phyloP scores from a whole-genome alignment of 1,139 yeast genomes.

The Pichia sp. region DNA sequence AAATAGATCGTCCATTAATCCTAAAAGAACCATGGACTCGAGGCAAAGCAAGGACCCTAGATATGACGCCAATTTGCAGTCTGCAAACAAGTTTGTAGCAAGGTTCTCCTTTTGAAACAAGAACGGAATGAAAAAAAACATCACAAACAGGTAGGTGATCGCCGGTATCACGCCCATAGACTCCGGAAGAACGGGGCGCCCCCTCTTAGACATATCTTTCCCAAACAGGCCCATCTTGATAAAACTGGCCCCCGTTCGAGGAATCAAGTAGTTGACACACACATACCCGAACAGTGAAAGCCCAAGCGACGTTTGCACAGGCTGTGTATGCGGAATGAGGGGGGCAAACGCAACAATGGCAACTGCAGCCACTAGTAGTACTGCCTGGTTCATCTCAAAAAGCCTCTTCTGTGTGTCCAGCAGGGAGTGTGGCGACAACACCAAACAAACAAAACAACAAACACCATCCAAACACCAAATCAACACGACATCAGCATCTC shows the following conservation, averaged over 20 bases:
- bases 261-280: constrained; percentile 54
- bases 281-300: constrained; percentile 62
- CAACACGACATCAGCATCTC: too few species aligned
- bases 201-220: constrained; percentile 66
- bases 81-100: constrained; percentile 24
- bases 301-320: constrained; percentile 39
- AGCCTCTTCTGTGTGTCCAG: too few species aligned
- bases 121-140: constrained; percentile 85
- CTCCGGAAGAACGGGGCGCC: constrained; percentile 76
- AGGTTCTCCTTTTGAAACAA: constrained; percentile 61
- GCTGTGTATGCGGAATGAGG: constrained; percentile 18
- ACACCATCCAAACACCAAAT: too few species aligned
- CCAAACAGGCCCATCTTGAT: constrained; percentile 77
- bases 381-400: not conserved
- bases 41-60: constrained; percentile 77
- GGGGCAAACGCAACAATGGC: not conserved
- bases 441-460: too few species aligned
- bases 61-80: constrained; percentile 68
- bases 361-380: not conserved
- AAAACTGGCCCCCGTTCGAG: constrained; percentile 59
- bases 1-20: constrained; percentile 88
- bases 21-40: constrained; percentile 77
- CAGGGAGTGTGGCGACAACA: too few species aligned
- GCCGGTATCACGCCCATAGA: constrained; percentile 88
- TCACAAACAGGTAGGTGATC: constrained; percentile 65